phyloP scores from a whole-genome alignment of 305 asterid genomes.

The Solanum hybrid region DNA sequence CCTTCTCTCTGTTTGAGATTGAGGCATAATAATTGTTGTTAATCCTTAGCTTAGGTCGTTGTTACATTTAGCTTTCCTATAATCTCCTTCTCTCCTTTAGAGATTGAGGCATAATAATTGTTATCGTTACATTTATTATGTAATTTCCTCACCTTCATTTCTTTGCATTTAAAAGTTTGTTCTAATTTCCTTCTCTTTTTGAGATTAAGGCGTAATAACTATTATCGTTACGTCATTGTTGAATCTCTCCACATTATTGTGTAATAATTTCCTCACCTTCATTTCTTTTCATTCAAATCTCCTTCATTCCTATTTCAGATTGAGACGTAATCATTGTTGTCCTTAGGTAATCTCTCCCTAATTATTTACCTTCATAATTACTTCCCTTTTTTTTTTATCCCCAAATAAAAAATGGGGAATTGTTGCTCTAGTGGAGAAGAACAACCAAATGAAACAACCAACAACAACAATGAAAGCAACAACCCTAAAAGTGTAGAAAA shows the following conservation, averaged over 20 bases:
- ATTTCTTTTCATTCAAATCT: background rate
- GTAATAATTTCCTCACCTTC: background rate
- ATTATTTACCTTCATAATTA: background rate
- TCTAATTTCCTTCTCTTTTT: background rate
- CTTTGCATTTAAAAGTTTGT: background rate
- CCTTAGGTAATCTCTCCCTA: background rate
- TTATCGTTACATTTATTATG: background rate
- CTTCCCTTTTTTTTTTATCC: background rate
- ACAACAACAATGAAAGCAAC: background rate
- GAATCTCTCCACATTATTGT: background rate
- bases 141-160: background rate
- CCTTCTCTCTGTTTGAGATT: background rate
- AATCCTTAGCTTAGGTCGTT: background rate
- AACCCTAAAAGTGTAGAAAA: background rate
- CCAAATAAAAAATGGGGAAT: slow-evolving; percentile 45
- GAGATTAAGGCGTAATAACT: background rate
- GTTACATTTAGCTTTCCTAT: too few relatives aligned
- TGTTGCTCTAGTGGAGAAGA: slow-evolving; percentile 52
- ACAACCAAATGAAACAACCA: slow-evolving; percentile 13
- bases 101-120: background rate
- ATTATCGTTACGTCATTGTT: background rate
- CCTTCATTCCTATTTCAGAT: background rate
- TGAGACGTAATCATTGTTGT: background rate
- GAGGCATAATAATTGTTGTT: background rate
- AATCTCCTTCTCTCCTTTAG: background rate